phyloP scores from a whole-genome alignment of 257 asterid genomes.

The Solanum pimpinellifolium region DNA sequence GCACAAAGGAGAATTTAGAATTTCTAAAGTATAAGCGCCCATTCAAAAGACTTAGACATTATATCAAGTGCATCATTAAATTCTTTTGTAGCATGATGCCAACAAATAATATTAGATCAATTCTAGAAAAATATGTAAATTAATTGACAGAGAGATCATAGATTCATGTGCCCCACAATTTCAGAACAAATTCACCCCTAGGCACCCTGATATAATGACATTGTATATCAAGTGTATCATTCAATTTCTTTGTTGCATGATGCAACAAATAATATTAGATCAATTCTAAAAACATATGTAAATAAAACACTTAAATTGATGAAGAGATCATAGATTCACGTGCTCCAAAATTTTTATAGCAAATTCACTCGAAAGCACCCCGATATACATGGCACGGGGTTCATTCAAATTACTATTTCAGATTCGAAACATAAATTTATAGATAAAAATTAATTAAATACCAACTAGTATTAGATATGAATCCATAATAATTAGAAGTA shows the following conservation, averaged over 20 bases:
- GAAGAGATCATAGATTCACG: not conserved
- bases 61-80: not conserved
- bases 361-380: not conserved
- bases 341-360: not conserved
- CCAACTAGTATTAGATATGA: not conserved
- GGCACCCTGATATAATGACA: not conserved
- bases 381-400: not conserved
- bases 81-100: not conserved
- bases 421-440: too few species aligned
- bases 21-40: not conserved
- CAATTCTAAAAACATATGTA: too few species aligned
- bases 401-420: too few species aligned
- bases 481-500: not conserved
- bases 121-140: too few species aligned
- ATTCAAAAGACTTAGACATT: too few species aligned
- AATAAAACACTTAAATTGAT: not conserved
- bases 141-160: not conserved
- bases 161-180: not conserved
- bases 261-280: not conserved
- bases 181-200: not conserved
- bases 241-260: not conserved
- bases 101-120: not conserved
- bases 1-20: not conserved
- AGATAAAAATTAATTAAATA: too few species aligned
- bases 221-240: not conserved